These are phyloP conservation scores for Dothistroma pini DNA, from an alignment of 2,329 filamentous ascomycete genomes.

Conservation along the genomic window DNA sequence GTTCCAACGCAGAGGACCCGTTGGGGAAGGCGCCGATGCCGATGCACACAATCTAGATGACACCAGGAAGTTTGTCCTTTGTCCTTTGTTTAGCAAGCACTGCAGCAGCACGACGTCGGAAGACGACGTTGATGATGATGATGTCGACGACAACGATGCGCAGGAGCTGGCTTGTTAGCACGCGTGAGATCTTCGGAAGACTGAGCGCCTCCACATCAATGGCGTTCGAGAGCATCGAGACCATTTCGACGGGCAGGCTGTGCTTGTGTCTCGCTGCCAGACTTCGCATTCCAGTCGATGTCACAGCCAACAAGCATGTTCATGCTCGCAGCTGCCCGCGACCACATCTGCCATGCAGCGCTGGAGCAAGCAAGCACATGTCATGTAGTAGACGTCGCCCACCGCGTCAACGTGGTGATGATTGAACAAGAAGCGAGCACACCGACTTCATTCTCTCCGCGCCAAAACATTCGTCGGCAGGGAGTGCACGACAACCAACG, in stretches of 20 bases:
- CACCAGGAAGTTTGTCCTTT: not conserved
- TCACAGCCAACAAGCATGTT: not conserved
- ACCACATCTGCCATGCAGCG: not conserved
- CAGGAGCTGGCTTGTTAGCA: not conserved
- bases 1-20: not conserved
- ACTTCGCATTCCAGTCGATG: constrained; percentile 2
- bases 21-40: not conserved
- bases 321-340: not conserved
- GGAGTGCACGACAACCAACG: not conserved
- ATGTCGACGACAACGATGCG: not conserved
- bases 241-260: not conserved
- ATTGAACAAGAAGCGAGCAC: not conserved
- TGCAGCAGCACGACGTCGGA: not conserved
- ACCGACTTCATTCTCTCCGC: not conserved
- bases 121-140: not conserved
- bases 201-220: not conserved
- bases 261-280: not conserved
- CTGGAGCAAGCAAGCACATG: not conserved
- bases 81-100: not conserved
- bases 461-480: not conserved
- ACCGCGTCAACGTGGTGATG: not conserved
- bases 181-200: not conserved
- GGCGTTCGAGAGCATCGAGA: constrained; percentile 1
- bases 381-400: not conserved
- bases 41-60: not conserved